Conservation (phyloP, 2,329 filamentous ascomycete species). For the Arthrobotrys sphaeroides region DNA sequence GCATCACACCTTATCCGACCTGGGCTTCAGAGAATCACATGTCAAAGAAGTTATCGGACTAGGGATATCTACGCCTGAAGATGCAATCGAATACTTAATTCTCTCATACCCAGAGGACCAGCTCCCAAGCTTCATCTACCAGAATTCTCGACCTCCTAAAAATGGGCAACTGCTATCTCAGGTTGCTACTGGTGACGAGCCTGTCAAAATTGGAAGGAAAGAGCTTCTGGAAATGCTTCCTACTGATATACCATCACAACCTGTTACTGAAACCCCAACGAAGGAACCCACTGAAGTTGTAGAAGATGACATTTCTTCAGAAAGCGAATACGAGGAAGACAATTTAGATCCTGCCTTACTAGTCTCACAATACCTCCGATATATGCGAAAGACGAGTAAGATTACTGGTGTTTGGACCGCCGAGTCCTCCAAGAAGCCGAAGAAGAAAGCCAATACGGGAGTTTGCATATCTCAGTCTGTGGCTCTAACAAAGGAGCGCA, state of each 20-base stretch:
- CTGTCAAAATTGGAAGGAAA: neutral
- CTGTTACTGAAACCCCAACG: neutral
- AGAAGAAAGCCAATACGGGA: constrained; percentile 55
- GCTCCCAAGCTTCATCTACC: constrained; percentile 72
- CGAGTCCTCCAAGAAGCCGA: constrained; percentile 61
- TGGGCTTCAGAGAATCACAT: constrained; percentile 73
- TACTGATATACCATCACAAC: neutral
- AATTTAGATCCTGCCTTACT: constrained; percentile 67
- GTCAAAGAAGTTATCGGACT: constrained; percentile 69
- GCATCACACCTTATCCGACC: constrained; percentile 73
- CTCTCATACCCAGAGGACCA: constrained; percentile 75
- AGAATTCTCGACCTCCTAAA: neutral
- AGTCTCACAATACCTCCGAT: constrained; percentile 70
- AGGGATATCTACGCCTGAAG: constrained; percentile 68
- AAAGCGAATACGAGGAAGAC: constrained; percentile 56
- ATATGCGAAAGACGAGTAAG: constrained; percentile 74
- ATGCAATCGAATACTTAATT: constrained; percentile 90
- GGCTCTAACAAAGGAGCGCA: constrained; percentile 43
- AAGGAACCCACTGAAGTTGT: constrained; percentile 55
- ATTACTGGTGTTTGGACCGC: constrained; percentile 59
- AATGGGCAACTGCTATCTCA: constrained; percentile 33
- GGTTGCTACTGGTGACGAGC: constrained; percentile 6
- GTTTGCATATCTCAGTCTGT: constrained; percentile 33
- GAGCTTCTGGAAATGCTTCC: constrained; percentile 4
- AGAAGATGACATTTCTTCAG: constrained; percentile 55